Conservation (phyloP, 495 filamentous ascomycete species). For the Podospora pseudoanserina region DNA sequence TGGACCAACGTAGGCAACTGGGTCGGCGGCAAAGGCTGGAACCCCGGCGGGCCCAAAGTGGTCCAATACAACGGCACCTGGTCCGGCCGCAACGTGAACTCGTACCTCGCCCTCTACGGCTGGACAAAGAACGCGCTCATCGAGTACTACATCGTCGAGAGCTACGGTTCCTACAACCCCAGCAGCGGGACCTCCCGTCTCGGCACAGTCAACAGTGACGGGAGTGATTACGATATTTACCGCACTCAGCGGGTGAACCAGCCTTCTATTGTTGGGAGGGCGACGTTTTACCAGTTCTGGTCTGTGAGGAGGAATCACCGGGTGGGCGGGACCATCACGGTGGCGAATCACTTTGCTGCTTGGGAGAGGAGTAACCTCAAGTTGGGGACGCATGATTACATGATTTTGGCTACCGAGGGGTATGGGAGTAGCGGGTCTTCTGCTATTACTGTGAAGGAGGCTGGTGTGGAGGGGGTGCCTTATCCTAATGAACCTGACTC, state of each 20-base stretch:
- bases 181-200: conserved; percentile 51
- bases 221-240: conserved; percentile 57
- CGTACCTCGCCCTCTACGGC: conserved; percentile 49
- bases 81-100: conserved; percentile 26
- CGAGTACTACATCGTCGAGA: conserved; percentile 63
- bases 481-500: conserved; percentile 23
- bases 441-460: conserved; percentile 23
- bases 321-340: conserved; percentile 40
- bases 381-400: conserved; percentile 52
- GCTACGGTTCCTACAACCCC: conserved; percentile 42
- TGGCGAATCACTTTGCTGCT: conserved; percentile 56
- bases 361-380: conserved; percentile 50
- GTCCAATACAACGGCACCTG: conserved; percentile 30
- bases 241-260: conserved; percentile 49
- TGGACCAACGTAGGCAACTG: conserved; percentile 54
- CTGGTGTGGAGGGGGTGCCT: conserved; percentile 19
- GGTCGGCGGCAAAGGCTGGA: conserved; percentile 58
- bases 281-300: conserved; percentile 61
- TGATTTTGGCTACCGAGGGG: conserved; percentile 55
- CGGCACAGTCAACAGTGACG: conserved; percentile 54
- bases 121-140: conserved; percentile 59
- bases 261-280: conserved; percentile 54
- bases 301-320: conserved; percentile 47
- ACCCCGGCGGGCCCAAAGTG: conserved; percentile 46
- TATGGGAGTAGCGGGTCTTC: conserved; percentile 29